A percentile compares a stretch with the other conserved stretches of the same genome.
phyloP scores from a whole-genome alignment of 2,329 filamentous ascomycete genomes.

The Ophiocordyceps camponoti-leonardi region DNA sequence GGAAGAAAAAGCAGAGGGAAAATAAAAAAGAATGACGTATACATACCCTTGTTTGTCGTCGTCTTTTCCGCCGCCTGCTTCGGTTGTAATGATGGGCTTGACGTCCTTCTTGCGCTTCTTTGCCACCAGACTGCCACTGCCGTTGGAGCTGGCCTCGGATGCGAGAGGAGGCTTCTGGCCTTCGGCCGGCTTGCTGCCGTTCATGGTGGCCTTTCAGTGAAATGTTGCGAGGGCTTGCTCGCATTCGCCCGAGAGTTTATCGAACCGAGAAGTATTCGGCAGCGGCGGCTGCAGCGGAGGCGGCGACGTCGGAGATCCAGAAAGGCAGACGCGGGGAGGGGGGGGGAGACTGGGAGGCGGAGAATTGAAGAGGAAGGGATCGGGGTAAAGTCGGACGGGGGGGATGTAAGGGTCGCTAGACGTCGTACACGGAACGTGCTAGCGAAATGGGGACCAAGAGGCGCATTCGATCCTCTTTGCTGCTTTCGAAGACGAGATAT shows the following conservation, averaged over 20 bases:
- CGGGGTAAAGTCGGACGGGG: background rate
- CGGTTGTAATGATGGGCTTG: constrained; percentile 62
- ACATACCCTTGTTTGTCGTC: constrained; percentile 9
- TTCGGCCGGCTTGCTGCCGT: constrained; percentile 13
- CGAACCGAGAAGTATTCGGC: too few species aligned
- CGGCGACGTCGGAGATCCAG: background rate
- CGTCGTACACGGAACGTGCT: background rate
- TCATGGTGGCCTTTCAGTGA: constrained; percentile 7
- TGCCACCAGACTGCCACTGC: constrained; percentile 12
- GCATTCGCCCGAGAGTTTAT: too few species aligned
- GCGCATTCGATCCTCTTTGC: background rate
- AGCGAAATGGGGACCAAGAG: background rate
- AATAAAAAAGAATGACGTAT: background rate
- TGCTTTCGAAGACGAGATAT: background rate
- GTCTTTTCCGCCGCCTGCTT: constrained; percentile 15
- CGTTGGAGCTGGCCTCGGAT: constrained; percentile 9
- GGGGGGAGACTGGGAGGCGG: background rate
- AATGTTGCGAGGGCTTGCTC: background rate
- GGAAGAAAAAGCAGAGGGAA: background rate
- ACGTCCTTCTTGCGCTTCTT: constrained; percentile 67
- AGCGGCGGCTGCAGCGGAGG: too few species aligned
- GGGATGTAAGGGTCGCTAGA: background rate
- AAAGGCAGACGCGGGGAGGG: background rate
- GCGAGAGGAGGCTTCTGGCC: constrained; percentile 12
- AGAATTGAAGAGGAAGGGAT: background rate